Evolutionary conservation across 2,329 filamentous ascomycete species (phyloP), one percentile per base, ranked within the genome.

Genomic region (Fusarium heterosporum): DNA sequence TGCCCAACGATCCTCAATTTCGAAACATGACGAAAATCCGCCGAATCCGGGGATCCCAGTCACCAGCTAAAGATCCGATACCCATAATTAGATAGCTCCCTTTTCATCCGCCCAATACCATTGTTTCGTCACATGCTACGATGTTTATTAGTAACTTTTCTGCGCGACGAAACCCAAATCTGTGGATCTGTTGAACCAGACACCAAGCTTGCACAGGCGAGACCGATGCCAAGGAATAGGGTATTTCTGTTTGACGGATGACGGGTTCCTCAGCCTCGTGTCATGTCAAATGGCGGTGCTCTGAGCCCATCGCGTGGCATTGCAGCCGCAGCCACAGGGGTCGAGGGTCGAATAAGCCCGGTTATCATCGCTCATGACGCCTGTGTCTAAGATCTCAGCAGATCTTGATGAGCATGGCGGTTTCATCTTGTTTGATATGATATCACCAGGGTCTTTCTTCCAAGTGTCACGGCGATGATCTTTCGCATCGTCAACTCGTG

Each of bases 131-230:
- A 61, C 61, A 61, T 53, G 41, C 39, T 56, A 50, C 51, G 55
- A 46, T 39, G 62, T 38, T 28, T 39, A 61, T 66, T 61, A n/a
- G 64, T 43, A 22, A 28, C 19, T 46, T 62, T 43, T 47, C 40
- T 34, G 6, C 56, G 61, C 30, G 38, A 36, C 49, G 52, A 64
- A 71, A 72, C 66, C 66, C 68, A 72, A 70, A 57, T 72, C 53
- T 63, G 66, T 72, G 66, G 70, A 70, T 29, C 70, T 60, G 47
- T 14, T 32, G 28, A 29, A 46, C 49, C 36, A 10, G n/a, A 38
- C 25, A 28, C 26, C 22, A 58, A 39, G 41, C 22, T 41, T 57
- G 45, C 29, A 64, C 51, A 63, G 60, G 40, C 60, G 59, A 63
- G 59, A 52, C 64, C 64, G 59, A 68, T 67, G 60, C 64, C 60